These are phyloP conservation scores for Globisporangium middletonii DNA, from an alignment of 352 stramenopile genomes.

Conservation along the genomic window DNA sequence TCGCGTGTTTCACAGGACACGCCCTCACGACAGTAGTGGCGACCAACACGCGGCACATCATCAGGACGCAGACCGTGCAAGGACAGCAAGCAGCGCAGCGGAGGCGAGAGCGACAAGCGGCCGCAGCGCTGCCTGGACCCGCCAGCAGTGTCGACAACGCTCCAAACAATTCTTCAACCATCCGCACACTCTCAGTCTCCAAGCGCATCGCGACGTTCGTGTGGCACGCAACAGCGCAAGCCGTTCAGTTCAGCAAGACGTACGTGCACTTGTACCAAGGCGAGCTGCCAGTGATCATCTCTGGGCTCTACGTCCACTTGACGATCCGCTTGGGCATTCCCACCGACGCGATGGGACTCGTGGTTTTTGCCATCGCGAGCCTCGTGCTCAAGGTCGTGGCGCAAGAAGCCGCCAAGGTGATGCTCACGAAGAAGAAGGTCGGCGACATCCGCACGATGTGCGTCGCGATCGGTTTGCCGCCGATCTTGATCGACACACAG, in stretches of 20 bases:
- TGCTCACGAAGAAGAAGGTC: slow-evolving; percentile 1
- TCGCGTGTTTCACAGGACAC: not conserved
- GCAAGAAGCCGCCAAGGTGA: slow-evolving; percentile 6
- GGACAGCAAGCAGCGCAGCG: not conserved
- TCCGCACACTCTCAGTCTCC: not conserved
- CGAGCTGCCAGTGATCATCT: slow-evolving; percentile 12
- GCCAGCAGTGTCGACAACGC: no score
- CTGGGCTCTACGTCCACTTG: slow-evolving; percentile 52
- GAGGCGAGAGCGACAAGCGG: not conserved
- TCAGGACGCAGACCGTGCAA: slow-evolving; percentile 4
- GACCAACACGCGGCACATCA: slow-evolving; percentile 5
- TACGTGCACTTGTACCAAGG: slow-evolving; percentile 10
- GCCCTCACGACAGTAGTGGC: not conserved
- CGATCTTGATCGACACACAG: slow-evolving; percentile 19
- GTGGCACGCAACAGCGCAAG: not conserved
- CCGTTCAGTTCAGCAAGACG: slow-evolving; percentile 1
- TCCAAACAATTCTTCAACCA: not conserved
- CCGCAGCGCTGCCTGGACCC: not conserved
- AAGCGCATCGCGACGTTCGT: not conserved
- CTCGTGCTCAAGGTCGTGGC: slow-evolving; percentile 5
- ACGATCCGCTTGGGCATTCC: slow-evolving; percentile 25
- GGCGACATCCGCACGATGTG: slow-evolving; percentile 14
- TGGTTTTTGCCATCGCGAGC: not conserved
- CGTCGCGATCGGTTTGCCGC: slow-evolving; percentile 9
- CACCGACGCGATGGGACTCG: not conserved